These are phyloP conservation scores for Colletotrichum siamense DNA, from an alignment of 2,329 filamentous ascomycete genomes.

Conservation along the genomic window DNA sequence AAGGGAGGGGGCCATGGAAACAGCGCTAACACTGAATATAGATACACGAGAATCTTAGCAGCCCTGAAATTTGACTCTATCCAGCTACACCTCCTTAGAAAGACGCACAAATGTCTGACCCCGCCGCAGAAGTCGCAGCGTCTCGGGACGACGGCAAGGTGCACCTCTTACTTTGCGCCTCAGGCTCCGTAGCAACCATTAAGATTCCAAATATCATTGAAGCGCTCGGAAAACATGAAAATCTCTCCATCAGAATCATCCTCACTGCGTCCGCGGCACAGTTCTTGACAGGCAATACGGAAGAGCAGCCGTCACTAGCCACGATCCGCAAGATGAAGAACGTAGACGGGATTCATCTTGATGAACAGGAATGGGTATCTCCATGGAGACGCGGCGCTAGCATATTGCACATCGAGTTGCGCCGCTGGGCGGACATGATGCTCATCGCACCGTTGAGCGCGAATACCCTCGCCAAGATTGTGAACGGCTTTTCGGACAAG, in stretches of 20 bases:
- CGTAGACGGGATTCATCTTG: constrained; percentile 81
- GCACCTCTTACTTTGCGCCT: constrained; percentile 9
- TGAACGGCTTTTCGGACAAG: constrained; percentile 78
- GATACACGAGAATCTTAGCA: background rate
- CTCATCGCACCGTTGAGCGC: constrained; percentile 83
- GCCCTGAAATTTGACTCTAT: background rate
- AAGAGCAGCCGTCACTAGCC: constrained; percentile 75
- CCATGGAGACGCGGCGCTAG: constrained; percentile 80
- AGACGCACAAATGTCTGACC: background rate
- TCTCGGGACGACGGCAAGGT: constrained; percentile 15
- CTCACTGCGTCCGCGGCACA: constrained; percentile 75
- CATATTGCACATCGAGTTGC: constrained; percentile 90
- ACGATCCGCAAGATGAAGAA: constrained; percentile 66
- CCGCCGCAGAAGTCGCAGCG: constrained; percentile 17
- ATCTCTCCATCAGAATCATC: constrained; percentile 83
- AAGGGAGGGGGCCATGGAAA: background rate
- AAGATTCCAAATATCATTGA: constrained; percentile 74
- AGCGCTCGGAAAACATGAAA: constrained; percentile 56
- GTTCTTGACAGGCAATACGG: constrained; percentile 78
- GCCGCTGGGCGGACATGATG: constrained; percentile 80
- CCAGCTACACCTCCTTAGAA: background rate
- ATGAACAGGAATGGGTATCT: constrained; percentile 84
- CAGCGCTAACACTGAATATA: background rate
- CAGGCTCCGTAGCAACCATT: constrained; percentile 67
- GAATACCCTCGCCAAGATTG: constrained; percentile 86